Evolutionary conservation across 225 moss, liverwort and hornwort genomes (phyloP).

Genomic region (Pleurozium schreberi): DNA sequence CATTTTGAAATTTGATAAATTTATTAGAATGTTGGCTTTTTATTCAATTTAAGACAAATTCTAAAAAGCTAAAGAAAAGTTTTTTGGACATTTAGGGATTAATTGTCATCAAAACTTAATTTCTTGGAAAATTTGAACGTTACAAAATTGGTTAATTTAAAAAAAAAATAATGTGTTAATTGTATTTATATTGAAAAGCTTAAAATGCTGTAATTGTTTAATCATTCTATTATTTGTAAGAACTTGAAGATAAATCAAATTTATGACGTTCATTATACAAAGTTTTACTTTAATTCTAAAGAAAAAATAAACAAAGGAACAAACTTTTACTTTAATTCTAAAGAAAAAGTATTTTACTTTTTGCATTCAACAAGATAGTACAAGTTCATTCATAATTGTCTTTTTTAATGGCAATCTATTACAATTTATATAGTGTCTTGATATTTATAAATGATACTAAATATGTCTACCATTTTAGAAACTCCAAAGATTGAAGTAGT

Average conservation of each 20-base stretch:
- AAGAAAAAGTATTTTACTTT: not conserved
- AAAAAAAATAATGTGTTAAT: no score
- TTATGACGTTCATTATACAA: not conserved
- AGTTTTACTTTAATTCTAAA: not conserved
- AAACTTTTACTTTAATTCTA: not conserved
- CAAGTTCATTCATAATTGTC: not conserved
- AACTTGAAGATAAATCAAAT: not conserved
- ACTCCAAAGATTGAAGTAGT: not conserved
- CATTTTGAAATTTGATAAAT: no score
- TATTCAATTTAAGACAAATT: no score
- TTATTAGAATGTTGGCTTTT: no score
- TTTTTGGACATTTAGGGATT: no score
- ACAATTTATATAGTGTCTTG: not conserved
- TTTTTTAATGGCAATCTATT: not conserved
- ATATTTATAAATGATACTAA: no score
- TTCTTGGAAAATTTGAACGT: not conserved
- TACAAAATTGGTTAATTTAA: not conserved
- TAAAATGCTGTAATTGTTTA: not conserved
- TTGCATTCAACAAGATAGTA: not conserved
- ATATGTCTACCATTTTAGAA: not conserved
- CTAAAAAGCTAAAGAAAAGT: no score
- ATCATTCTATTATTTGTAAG: not conserved
- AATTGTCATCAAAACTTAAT: not conserved
- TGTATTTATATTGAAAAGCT: not conserved
- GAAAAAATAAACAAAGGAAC: accelerated